These are phyloP conservation scores for Kingdonia uniflora DNA, from an alignment of 164 flowering plant species.

Conservation along the genomic window DNA sequence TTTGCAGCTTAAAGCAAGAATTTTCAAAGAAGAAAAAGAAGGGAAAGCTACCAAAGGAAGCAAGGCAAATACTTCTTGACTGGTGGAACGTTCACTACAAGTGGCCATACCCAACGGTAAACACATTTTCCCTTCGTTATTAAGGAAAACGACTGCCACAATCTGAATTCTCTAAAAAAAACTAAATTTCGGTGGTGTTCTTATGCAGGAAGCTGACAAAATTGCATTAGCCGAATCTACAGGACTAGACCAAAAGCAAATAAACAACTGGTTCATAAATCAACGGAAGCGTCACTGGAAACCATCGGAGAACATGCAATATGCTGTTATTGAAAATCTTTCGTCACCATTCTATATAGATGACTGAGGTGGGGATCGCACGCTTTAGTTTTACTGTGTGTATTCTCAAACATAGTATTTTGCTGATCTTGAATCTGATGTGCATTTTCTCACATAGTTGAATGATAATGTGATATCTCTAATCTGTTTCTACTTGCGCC, in stretches of 20 bases:
- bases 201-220: slow-evolving; percentile 57
- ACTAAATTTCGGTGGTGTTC: too few relatives aligned
- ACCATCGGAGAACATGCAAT: slow-evolving; percentile 64
- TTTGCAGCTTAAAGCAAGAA: slow-evolving; percentile 52
- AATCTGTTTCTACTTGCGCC: slow-evolving; percentile 3
- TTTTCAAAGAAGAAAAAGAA: slow-evolving; percentile 69
- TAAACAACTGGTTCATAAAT: slow-evolving; percentile 66
- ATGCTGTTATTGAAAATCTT: slow-evolving; percentile 41
- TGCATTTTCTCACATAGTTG: slow-evolving; percentile 8
- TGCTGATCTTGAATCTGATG: slow-evolving; percentile 9
- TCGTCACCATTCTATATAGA: slow-evolving; percentile 29
- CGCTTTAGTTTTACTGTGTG: slow-evolving; percentile 1
- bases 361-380: slow-evolving; percentile 16
- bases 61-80: slow-evolving; percentile 45
- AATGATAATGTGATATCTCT: too few relatives aligned
- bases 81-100: slow-evolving; percentile 72
- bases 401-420: slow-evolving; percentile 7
- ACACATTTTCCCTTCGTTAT: neutral
- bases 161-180: too few relatives aligned
- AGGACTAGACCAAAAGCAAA: slow-evolving; percentile 57
- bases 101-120: slow-evolving; percentile 78
- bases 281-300: slow-evolving; percentile 74
- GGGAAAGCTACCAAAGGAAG: slow-evolving; percentile 63
- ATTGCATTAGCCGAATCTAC: slow-evolving; percentile 43
- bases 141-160: neutral